Evolutionary conservation across 345 rosid species (phyloP).

Genomic region (Carallia pectinifolia): DNA sequence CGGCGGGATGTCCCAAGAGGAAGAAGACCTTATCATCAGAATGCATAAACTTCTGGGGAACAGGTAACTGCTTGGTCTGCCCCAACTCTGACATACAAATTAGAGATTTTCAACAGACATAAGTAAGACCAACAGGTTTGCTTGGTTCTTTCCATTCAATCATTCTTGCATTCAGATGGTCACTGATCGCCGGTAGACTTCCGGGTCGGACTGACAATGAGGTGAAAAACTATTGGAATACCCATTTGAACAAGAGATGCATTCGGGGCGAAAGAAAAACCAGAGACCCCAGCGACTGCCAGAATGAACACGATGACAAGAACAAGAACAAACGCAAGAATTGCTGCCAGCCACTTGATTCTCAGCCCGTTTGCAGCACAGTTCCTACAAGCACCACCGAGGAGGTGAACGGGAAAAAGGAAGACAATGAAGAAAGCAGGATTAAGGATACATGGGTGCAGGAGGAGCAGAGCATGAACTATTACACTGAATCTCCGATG

Average conservation of each 20-base stretch:
- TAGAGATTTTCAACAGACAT: background rate
- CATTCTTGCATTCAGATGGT: slow-evolving; percentile 46
- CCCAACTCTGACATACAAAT: background rate
- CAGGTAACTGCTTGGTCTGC: slow-evolving; percentile 32
- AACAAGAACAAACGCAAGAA: slow-evolving; percentile 8
- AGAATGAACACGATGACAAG: slow-evolving; percentile 7
- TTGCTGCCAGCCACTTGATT: background rate
- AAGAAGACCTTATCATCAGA: slow-evolving; percentile 80
- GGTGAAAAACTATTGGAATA: slow-evolving; percentile 91
- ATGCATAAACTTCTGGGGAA: slow-evolving; percentile 91
- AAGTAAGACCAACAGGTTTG: background rate
- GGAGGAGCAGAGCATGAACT: slow-evolving; percentile 34
- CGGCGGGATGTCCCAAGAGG: slow-evolving; percentile 72
- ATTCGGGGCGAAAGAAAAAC: slow-evolving; percentile 35
- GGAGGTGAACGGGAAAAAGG: slow-evolving; percentile 18
- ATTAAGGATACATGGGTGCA: slow-evolving; percentile 35
- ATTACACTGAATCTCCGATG: slow-evolving; percentile 39
- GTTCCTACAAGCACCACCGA: background rate
- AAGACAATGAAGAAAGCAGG: slow-evolving; percentile 16
- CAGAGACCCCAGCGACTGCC: slow-evolving; percentile 8
- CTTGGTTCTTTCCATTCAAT: background rate
- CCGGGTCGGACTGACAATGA: slow-evolving; percentile 93
- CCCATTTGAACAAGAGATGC: slow-evolving; percentile 71
- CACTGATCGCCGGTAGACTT: slow-evolving; percentile 76
- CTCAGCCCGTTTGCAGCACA: slow-evolving; percentile 12